Percentiles rank a stretch among this genome's conserved stretches.
Evolutionary conservation across 441 rosid species (phyloP).

Genomic region (Capsella rubella): DNA sequence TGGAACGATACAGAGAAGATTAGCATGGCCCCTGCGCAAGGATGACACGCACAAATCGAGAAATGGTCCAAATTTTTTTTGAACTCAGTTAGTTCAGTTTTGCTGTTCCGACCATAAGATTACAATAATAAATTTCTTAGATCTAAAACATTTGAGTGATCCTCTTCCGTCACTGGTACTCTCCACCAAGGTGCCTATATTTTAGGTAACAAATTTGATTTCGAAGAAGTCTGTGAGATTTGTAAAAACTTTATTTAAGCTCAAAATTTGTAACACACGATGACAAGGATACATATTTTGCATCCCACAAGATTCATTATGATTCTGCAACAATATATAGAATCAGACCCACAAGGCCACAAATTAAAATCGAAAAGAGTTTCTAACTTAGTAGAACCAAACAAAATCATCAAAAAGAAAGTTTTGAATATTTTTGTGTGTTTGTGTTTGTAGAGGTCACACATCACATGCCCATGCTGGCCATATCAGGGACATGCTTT

Average conservation of each 20-base stretch:
- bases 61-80: slow-evolving; percentile 50
- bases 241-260: neutral
- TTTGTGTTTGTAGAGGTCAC: neutral
- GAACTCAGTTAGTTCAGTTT: neutral
- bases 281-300: neutral
- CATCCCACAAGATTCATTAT: neutral
- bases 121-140: neutral
- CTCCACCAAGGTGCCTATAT: neutral
- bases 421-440: neutral
- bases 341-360: slow-evolving; percentile 1
- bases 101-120: neutral
- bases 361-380: neutral
- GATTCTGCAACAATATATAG: neutral
- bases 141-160: neutral
- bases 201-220: neutral
- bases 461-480: slow-evolving; percentile 57
- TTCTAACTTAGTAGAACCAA: slow-evolving; percentile 1
- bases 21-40: slow-evolving; percentile 76
- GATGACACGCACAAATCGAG: slow-evolving; percentile 73
- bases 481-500: slow-evolving; percentile 73
- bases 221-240: neutral
- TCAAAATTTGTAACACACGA: neutral
- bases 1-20: slow-evolving; percentile 78
- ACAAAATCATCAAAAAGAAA: slow-evolving; percentile 8
- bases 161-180: neutral